Conservation (phyloP, 176 grass and related monocot genomes). For the Pharus latifolius region DNA sequence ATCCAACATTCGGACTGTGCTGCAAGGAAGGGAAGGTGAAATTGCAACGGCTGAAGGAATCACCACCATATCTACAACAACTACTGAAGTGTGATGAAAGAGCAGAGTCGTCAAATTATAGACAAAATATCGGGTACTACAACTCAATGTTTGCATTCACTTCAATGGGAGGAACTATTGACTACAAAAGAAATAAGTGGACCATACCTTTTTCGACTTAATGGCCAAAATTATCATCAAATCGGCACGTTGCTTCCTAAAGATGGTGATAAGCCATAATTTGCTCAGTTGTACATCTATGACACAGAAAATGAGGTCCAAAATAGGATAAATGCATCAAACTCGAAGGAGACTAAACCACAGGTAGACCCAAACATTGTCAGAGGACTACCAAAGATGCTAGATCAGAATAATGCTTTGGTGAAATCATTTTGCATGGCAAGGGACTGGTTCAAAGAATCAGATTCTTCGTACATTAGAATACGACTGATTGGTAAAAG, state of each 20-base stretch:
- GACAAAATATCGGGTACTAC: not conserved
- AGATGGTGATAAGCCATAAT: not conserved
- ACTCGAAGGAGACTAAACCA: not conserved
- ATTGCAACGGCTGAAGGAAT: too few species aligned
- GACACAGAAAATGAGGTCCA: not conserved
- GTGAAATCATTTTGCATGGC: constrained; percentile 21
- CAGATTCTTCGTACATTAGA: not conserved
- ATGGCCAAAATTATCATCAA: not conserved
- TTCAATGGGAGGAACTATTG: too few species aligned
- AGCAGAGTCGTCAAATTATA: not conserved
- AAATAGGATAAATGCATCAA: constrained; percentile 5
- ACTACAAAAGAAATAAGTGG: too few species aligned
- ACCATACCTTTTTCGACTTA: not conserved
- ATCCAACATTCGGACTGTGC: too few species aligned
- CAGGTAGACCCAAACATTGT: not conserved
- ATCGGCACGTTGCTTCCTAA: not conserved
- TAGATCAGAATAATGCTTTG: constrained; percentile 17
- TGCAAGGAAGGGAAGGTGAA: too few species aligned
- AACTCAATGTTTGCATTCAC: constrained; percentile 3
- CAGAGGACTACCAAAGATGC: not conserved
- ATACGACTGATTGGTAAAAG: not conserved
- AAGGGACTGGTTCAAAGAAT: not conserved
- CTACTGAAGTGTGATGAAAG: too few species aligned
- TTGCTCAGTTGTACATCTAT: not conserved
- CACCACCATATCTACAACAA: too few species aligned